phyloP scores from a whole-genome alignment of 192 early-diverging fungal genomes.

The Coemansia sp. region DNA sequence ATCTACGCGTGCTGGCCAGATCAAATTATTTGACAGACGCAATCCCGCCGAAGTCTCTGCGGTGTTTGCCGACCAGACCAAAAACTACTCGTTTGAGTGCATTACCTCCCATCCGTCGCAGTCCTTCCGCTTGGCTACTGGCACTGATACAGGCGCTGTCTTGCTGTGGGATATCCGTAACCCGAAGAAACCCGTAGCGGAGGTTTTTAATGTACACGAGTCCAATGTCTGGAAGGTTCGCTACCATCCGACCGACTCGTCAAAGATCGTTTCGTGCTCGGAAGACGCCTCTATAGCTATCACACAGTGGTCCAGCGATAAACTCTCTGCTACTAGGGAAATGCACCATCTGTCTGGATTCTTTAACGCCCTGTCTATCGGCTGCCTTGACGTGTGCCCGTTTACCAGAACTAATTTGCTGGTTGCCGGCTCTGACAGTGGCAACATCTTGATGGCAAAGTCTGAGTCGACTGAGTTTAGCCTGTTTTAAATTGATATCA shows the following conservation, averaged over 20 bases:
- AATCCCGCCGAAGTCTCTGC: conserved; percentile 20
- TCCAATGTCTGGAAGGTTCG: conserved; percentile 44
- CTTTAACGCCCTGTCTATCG: conserved; percentile 50
- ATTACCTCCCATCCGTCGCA: conserved; percentile 54
- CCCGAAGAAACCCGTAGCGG: conserved; percentile 25
- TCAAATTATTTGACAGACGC: conserved; percentile 55
- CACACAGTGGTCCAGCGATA: conserved; percentile 33
- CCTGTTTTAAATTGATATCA: conserved; percentile 11
- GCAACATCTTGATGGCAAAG: conserved; percentile 49
- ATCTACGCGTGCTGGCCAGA: conserved; percentile 47
- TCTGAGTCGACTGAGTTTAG: conserved; percentile 16
- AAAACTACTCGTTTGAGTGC: conserved; percentile 36
- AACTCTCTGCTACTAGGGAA: not conserved
- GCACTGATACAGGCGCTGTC: conserved; percentile 39
- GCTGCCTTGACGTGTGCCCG: conserved; percentile 51
- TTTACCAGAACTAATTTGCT: conserved; percentile 37
- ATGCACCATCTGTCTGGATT: conserved; percentile 35
- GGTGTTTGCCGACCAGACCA: conserved; percentile 40
- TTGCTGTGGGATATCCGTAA: conserved; percentile 54
- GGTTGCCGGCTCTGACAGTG: conserved; percentile 55
- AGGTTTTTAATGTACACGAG: conserved; percentile 44
- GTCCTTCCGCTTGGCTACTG: conserved; percentile 49
- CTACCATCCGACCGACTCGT: conserved; percentile 42
- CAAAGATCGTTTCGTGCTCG: conserved; percentile 52
- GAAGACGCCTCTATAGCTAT: conserved; percentile 52